Evolutionary conservation across 805 yeast genomes (phyloP).

Genomic region (Wickerhamomyces silvicola): DNA sequence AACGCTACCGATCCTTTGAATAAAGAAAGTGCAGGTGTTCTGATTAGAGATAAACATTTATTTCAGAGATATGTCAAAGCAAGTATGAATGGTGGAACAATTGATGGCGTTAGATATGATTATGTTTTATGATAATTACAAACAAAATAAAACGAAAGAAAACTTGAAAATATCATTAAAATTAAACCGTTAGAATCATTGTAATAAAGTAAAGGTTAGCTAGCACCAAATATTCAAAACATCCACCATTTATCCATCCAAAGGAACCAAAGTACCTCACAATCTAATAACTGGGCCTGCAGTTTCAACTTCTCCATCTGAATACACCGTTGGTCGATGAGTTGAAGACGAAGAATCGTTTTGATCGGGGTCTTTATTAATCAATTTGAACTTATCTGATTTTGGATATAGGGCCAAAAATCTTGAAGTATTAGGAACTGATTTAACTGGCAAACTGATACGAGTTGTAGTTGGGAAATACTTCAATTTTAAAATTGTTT

Average conservation of each 20-base stretch:
- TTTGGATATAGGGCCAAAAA: slow-evolving; percentile 3
- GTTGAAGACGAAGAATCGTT: slow-evolving; percentile 6
- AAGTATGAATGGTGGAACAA: slow-evolving; percentile 69
- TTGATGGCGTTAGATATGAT: slow-evolving; percentile 58
- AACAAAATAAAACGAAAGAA: too few relatives aligned
- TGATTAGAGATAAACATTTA: slow-evolving; percentile 35
- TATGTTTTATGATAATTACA: slow-evolving; percentile 42
- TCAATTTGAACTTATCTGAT: slow-evolving; percentile 14
- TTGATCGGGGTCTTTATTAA: slow-evolving; percentile 14
- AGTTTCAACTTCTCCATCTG: slow-evolving; percentile 26
- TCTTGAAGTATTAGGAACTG: background rate
- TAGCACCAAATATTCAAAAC: too few relatives aligned
- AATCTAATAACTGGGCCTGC: slow-evolving; percentile 24
- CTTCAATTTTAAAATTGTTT: slow-evolving; percentile 1
- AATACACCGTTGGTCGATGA: slow-evolving; percentile 23
- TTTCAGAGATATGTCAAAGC: slow-evolving; percentile 53
- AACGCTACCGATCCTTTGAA: slow-evolving; percentile 90
- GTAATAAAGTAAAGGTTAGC: too few relatives aligned
- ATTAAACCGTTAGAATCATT: too few relatives aligned
- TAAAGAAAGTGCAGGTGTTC: slow-evolving; percentile 72
- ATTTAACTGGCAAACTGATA: background rate
- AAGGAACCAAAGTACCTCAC: too few relatives aligned
- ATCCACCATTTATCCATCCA: too few relatives aligned
- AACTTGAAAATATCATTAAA: too few relatives aligned
- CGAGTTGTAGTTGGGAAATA: slow-evolving; percentile 2